phyloP scores from a whole-genome alignment of 2,329 filamentous ascomycete genomes.

The Phaeosphaeriaceae sp. region DNA sequence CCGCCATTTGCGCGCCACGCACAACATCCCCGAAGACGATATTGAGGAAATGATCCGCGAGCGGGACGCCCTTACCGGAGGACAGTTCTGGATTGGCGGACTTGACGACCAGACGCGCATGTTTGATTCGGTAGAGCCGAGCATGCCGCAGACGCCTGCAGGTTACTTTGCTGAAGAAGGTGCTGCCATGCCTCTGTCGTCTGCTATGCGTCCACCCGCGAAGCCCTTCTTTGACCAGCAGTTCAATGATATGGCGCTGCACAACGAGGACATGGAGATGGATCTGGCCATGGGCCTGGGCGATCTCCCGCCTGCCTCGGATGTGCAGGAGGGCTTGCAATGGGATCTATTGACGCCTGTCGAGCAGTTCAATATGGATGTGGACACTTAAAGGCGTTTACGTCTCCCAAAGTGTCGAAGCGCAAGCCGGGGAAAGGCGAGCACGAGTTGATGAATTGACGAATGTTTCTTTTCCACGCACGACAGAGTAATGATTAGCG shows the following conservation, averaged over 20 bases:
- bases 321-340: constrained; percentile 26
- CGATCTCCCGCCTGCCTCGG: constrained; percentile 24
- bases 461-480: not conserved
- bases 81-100: constrained; percentile 56
- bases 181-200: constrained; percentile 4
- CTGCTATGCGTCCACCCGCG: constrained; percentile 9
- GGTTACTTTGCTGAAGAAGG: constrained; percentile 26
- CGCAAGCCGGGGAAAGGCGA: not conserved
- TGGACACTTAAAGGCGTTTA: not conserved
- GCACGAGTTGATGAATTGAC: not conserved
- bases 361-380: constrained; percentile 31
- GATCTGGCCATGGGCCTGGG: constrained; percentile 31
- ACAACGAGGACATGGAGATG: constrained; percentile 31
- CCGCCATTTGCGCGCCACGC: constrained; percentile 59
- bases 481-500: not conserved
- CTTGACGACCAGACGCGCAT: constrained; percentile 29
- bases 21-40: constrained; percentile 45
- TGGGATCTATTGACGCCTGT: constrained; percentile 36
- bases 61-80: constrained; percentile 50
- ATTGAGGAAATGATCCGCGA: constrained; percentile 50
- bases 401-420: not conserved
- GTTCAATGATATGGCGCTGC: constrained; percentile 22
- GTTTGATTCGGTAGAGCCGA: constrained; percentile 35
- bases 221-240: constrained; percentile 13
- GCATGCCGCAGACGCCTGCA: constrained; percentile 41